Conservation (phyloP, 202 grass and related monocot species). For the Panicum virgatum region DNA sequence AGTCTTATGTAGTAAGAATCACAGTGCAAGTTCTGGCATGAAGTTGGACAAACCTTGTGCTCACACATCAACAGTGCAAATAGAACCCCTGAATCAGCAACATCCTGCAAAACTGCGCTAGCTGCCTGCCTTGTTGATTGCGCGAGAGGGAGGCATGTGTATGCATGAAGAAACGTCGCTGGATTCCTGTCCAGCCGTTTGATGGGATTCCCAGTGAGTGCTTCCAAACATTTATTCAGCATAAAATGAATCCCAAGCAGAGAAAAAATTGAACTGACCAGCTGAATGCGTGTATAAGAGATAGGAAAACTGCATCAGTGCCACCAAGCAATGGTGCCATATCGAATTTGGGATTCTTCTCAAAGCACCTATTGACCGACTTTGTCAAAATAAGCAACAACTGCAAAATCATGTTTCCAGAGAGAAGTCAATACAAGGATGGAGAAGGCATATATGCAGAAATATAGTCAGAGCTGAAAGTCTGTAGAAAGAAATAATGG, state of each 20-base stretch:
- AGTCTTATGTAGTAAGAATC: slow-evolving; percentile 12
- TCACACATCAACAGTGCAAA: slow-evolving; percentile 96
- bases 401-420: slow-evolving; percentile 47
- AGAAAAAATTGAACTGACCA: slow-evolving; percentile 55
- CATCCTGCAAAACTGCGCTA: slow-evolving; percentile 84
- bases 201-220: slow-evolving; percentile 16
- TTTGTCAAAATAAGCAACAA: slow-evolving; percentile 96
- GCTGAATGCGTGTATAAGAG: slow-evolving; percentile 89
- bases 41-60: slow-evolving; percentile 71
- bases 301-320: slow-evolving; percentile 89
- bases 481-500: neutral
- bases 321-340: slow-evolving; percentile 90
- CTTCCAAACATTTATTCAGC: neutral
- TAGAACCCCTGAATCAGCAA: slow-evolving; percentile 90
- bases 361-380: slow-evolving; percentile 83
- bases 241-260: slow-evolving; percentile 6
- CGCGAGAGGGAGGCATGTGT: slow-evolving; percentile 87
- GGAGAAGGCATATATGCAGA: slow-evolving; percentile 5
- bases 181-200: slow-evolving; percentile 67
- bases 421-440: slow-evolving; percentile 35
- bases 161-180: slow-evolving; percentile 96
- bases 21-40: neutral
- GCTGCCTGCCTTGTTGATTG: slow-evolving; percentile 86
- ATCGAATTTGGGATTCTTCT: slow-evolving; percentile 96
- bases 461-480: neutral